phyloP scores from a whole-genome alignment of 768 basidiomycete species.

The Fibroporia radiculosa region DNA sequence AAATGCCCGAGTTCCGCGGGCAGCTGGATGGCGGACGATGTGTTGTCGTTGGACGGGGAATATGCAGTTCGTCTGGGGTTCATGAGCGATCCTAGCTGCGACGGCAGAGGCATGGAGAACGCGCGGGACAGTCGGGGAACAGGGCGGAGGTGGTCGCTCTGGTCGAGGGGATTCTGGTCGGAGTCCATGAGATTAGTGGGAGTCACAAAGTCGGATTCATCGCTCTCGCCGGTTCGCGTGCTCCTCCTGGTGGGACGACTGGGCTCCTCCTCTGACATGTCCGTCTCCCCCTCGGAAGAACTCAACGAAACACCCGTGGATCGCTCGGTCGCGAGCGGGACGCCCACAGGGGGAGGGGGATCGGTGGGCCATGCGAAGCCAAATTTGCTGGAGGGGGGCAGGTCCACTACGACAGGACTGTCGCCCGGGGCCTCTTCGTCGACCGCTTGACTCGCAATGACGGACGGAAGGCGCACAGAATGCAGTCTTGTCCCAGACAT shows the following conservation, averaged over 20 bases:
- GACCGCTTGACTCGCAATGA: slow-evolving; percentile 29
- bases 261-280: slow-evolving; percentile 38
- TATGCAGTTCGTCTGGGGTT: slow-evolving; percentile 47
- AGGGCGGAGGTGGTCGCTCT: slow-evolving; percentile 20
- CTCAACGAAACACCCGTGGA: slow-evolving; percentile 29
- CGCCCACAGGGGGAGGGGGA: slow-evolving; percentile 29
- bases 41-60: slow-evolving; percentile 12
- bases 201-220: slow-evolving; percentile 24
- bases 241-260: slow-evolving; percentile 10
- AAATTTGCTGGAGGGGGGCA: slow-evolving; percentile 48
- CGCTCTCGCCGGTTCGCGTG: slow-evolving; percentile 14
- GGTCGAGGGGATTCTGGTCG: slow-evolving; percentile 26
- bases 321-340: slow-evolving; percentile 31
- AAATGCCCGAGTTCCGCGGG: slow-evolving; percentile 34
- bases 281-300: slow-evolving; percentile 46
- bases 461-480: slow-evolving; percentile 43
- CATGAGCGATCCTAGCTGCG: slow-evolving; percentile 66
- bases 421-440: slow-evolving; percentile 31
- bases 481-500: slow-evolving; percentile 31
- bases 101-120: slow-evolving; percentile 73
- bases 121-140: slow-evolving; percentile 63
- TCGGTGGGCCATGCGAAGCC: slow-evolving; percentile 52
- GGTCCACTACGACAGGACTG: slow-evolving; percentile 39
- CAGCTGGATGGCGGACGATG: slow-evolving; percentile 15
- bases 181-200: slow-evolving; percentile 23